Evolutionary conservation across 495 filamentous ascomycete genomes (phyloP).

Genomic region (Tuber aestivum): DNA sequence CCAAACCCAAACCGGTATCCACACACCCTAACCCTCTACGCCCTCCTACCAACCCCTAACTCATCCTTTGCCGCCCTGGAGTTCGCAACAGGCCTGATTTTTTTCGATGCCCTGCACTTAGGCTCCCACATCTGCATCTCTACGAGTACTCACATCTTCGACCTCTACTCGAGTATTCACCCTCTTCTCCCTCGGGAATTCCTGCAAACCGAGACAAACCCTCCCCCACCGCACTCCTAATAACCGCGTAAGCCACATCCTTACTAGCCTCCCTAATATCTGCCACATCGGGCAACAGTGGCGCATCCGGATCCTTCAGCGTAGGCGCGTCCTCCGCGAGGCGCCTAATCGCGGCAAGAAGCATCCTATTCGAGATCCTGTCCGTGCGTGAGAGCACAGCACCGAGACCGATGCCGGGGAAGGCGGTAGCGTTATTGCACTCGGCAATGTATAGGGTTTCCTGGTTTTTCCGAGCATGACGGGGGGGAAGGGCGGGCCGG

Average conservation of each 20-base stretch:
- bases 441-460: conserved; percentile 63
- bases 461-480: conserved; percentile 58
- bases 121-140: conserved; percentile 87
- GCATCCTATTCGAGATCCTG: conserved; percentile 67
- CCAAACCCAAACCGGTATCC: neutral
- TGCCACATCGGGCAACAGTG: conserved; percentile 69
- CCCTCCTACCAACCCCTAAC: conserved; percentile 47
- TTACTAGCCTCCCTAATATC: conserved; percentile 71
- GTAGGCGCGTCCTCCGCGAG: conserved; percentile 67
- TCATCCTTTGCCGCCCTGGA: conserved; percentile 56
- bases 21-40: neutral
- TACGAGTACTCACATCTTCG: conserved; percentile 83
- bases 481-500: conserved; percentile 75
- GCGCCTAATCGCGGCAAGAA: conserved; percentile 70
- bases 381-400: conserved; percentile 60
- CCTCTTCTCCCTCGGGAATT: conserved; percentile 55
- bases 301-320: conserved; percentile 52
- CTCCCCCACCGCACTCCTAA: conserved; percentile 63
- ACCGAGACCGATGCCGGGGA: conserved; percentile 80
- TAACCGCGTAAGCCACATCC: conserved; percentile 71
- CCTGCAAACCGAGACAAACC: conserved; percentile 56
- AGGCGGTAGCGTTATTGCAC: conserved; percentile 86
- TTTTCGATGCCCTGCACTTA: conserved; percentile 59
- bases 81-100: conserved; percentile 50
- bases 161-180: neutral